Conservation (phyloP, 2,329 filamentous ascomycete species). For the Pseudomassariella vexata region DNA sequence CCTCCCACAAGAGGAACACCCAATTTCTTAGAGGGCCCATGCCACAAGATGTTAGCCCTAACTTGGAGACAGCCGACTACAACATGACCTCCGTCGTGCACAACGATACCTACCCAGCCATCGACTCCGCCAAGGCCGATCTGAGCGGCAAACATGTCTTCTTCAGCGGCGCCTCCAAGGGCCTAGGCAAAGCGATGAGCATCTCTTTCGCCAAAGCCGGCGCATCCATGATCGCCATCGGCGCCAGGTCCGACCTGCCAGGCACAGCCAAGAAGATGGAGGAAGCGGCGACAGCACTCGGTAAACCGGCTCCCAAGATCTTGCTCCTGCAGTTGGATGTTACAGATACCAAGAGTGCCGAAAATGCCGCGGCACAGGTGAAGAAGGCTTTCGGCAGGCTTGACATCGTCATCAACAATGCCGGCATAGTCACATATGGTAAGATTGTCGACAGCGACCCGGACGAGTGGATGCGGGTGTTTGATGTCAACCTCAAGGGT, state of each 20-base stretch:
- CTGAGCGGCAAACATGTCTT: slow-evolving; percentile 26
- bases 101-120: slow-evolving; percentile 26
- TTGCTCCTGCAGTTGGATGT: slow-evolving; percentile 28
- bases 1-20: slow-evolving; percentile 4
- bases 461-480: slow-evolving; percentile 31
- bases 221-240: slow-evolving; percentile 28
- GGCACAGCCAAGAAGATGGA: slow-evolving; percentile 17
- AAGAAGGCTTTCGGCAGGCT: slow-evolving; percentile 4
- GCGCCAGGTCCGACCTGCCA: slow-evolving; percentile 18
- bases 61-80: slow-evolving; percentile 3
- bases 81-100: slow-evolving; percentile 22
- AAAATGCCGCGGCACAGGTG: slow-evolving; percentile 9
- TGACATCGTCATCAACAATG: slow-evolving; percentile 5
- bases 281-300: slow-evolving; percentile 15
- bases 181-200: slow-evolving; percentile 25
- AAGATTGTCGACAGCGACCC: slow-evolving; percentile 20
- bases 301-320: slow-evolving; percentile 21
- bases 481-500: slow-evolving; percentile 43
- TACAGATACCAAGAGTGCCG: slow-evolving; percentile 23
- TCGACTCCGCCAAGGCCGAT: slow-evolving; percentile 20
- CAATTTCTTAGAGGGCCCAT: slow-evolving; percentile 4
- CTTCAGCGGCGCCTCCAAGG: slow-evolving; percentile 28
- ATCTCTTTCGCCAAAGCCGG: slow-evolving; percentile 28
- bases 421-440: slow-evolving; percentile 12
- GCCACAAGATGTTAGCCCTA: neutral